A percentile compares a stretch with the other conserved stretches of the same genome.
Conservation (phyloP, 78 protist genomes). For the Dictyostelium discoideum region dicty_2.7 NC_007089.4:2453501-2454000, state of each 20-base stretch:
- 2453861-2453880: neutral
- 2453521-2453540: neutral
- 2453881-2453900: neutral
- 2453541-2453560: neutral
- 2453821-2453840: conserved; percentile 26
- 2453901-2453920: neutral
- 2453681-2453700: neutral
- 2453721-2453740: neutral
- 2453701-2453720: too few relatives aligned
- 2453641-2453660: conserved; percentile 16
- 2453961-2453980: conserved; percentile 8
- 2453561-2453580: conserved; percentile 3
- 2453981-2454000: conserved; percentile 13
- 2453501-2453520: conserved; percentile 44
- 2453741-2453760: neutral
- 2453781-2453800: neutral
- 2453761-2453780: conserved; percentile 4
- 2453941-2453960: neutral
- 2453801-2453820: conserved; percentile 10
- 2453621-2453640: conserved; percentile 30
- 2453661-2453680: neutral
- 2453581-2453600: conserved; percentile 45
- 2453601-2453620: conserved; percentile 17
- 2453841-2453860: conserved; percentile 17
- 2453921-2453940: neutral